These are phyloP conservation scores for Tolypocladium inflatum DNA, from an alignment of 2,329 filamentous ascomycete genomes.

Conservation along the genomic window DNA sequence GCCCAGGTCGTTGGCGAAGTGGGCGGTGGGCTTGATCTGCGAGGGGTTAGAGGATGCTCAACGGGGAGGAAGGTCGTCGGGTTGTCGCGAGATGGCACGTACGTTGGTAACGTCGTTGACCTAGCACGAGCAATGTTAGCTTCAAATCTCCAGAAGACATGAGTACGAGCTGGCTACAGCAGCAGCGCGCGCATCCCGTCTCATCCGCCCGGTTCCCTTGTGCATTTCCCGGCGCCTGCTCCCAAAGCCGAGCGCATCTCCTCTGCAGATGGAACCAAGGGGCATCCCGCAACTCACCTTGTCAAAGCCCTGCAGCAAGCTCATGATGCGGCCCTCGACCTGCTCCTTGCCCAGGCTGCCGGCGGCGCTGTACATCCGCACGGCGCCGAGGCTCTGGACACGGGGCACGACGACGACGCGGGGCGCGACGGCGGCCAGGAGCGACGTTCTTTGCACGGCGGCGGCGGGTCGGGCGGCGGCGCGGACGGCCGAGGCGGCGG, in stretches of 20 bases:
- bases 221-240: not conserved
- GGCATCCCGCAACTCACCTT: conserved; percentile 44
- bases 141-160: not conserved
- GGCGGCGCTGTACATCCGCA: conserved; percentile 80
- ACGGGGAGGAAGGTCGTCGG: not conserved
- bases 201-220: not conserved
- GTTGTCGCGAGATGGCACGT: conserved; percentile 19
- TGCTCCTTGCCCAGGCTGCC: conserved; percentile 71
- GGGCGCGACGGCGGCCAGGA: conserved; percentile 48
- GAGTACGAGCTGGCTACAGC: not conserved
- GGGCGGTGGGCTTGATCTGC: conserved; percentile 72
- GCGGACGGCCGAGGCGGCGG: conserved; percentile 56
- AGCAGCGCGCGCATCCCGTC: not conserved
- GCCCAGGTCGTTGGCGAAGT: conserved; percentile 96
- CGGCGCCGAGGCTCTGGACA: conserved; percentile 55
- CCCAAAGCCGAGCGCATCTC: not conserved
- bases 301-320: conserved; percentile 91
- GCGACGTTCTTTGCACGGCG: conserved; percentile 42
- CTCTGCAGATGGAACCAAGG: not conserved
- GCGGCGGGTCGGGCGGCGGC: conserved; percentile 36
- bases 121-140: conserved; percentile 31
- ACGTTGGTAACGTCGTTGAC: conserved; percentile 59
- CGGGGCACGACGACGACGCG: conserved; percentile 48
- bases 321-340: conserved; percentile 86
- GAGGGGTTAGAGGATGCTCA: conserved; percentile 7